These are phyloP conservation scores for Jaminaea rosea DNA, from an alignment of 1,284 basidiomycete genomes.

Conservation along the genomic window DNA sequence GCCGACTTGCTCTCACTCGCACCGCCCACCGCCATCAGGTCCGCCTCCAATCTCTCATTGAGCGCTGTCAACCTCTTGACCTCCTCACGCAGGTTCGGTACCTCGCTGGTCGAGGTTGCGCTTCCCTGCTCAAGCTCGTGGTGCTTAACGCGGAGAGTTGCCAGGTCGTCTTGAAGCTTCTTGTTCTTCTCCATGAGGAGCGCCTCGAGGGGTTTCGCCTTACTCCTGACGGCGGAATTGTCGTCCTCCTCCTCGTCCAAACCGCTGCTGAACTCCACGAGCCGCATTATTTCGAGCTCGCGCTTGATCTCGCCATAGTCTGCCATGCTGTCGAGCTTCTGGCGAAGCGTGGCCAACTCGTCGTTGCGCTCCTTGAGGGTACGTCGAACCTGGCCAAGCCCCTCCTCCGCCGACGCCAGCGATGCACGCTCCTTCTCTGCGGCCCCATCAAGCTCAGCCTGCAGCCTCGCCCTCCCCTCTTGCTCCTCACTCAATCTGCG, in stretches of 20 bases:
- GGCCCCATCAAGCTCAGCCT: slow-evolving; percentile 61
- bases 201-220: slow-evolving; percentile 72
- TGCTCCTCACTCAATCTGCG: slow-evolving; percentile 64
- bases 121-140: slow-evolving; percentile 12
- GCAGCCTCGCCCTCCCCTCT: slow-evolving; percentile 62
- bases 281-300: slow-evolving; percentile 32
- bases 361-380: slow-evolving; percentile 62
- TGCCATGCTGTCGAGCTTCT: slow-evolving; percentile 46
- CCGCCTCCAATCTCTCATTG: slow-evolving; percentile 83
- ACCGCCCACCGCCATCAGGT: slow-evolving; percentile 67
- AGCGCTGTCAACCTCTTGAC: slow-evolving; percentile 66
- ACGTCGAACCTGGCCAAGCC: too few relatives aligned
- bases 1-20: slow-evolving; percentile 12
- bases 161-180: slow-evolving; percentile 83
- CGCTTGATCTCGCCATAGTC: slow-evolving; percentile 68
- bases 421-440: slow-evolving; percentile 57
- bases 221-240: background rate
- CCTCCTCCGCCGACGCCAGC: slow-evolving; percentile 47
- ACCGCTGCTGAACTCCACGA: slow-evolving; percentile 46
- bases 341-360: slow-evolving; percentile 64
- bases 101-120: slow-evolving; percentile 53
- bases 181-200: slow-evolving; percentile 89
- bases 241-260: slow-evolving; percentile 50
- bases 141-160: slow-evolving; percentile 71
- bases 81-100: slow-evolving; percentile 59